Evolutionary conservation across 495 filamentous ascomycete genomes (phyloP), one percentile per base, ranked within the genome.

Genomic region (Cercophora newfieldiana): DNA sequence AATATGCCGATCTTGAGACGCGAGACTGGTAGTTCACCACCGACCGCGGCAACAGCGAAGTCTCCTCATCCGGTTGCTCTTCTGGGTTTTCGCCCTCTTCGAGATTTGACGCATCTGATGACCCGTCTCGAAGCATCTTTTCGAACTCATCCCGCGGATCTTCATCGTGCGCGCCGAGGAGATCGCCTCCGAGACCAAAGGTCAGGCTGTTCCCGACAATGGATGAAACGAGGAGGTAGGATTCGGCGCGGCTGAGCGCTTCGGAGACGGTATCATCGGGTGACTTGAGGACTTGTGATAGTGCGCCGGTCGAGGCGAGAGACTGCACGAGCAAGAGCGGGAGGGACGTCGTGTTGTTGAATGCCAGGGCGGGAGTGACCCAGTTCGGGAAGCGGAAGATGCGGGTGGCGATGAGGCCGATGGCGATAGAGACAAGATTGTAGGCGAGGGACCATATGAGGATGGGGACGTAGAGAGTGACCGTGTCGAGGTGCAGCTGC

Each of bases 281-380:
- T 6, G 69, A 68, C 18, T 77, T 66, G 50, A 90, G 78, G 12
- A 89, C 66, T 21, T 80, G 69, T 26, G 74, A 66, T 21, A 92
- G 74, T 54, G 89, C 87, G 3, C 88, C 88, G 0, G 89, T 89
- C 24, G 82, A 75, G 29, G 84, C 79, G 4, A 92, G 79, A 12
- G 85, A 83, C 64, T 89, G 80, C 25, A 90, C 79, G 4, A 92
- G 81, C 12, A 91, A 75, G 24, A 93, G 77, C 0, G 89, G 89
- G 22, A 91, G 82, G 18, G 82, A 85, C 0, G 87, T 90, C 0
- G 90, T 90, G 67, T 92, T 93, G 77, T 92, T 93, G 75, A 91
- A 91, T 28, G 86, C 80, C 37, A 90, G 79, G 1, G 88, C 86
- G 2, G 87, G 86, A 0, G 86, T 86, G 10, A 84, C 83, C 90